Base-by-base conservation (phyloP, 345 rosid species). In the Pugionium dolabratum region DNA sequence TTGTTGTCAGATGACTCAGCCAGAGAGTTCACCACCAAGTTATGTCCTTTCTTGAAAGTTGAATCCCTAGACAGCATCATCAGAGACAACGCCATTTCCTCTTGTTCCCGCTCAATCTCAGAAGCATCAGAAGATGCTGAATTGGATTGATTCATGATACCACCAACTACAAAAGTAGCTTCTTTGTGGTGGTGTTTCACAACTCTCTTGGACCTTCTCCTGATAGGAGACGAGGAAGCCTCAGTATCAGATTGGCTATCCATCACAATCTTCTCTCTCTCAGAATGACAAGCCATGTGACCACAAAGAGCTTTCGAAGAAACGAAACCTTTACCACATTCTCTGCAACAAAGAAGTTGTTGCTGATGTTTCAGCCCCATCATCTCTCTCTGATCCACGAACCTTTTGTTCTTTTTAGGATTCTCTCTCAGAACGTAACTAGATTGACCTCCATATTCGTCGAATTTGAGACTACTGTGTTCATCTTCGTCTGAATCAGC, bases 211-310 rank as follows among this genome's bases (percentile, higher is more conserved):
- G 96, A 85, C 79, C 91, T 88, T 82, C 81, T 84, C 35, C 81
- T 58, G 54, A 80, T 77, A 46, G 77, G 82, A 11, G 91, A 83
- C 40, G 83, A 77, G 5, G 94, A 85, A 46, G 82, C 83, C 47
- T 85, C 97, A 61, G 89, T 82, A 53, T 86, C 93, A 42, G 88
- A 89, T 58, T 81, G 85, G 72, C 83, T 82, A 57, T 88, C 94
- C 79, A 69, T 59, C 7, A 82, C 59, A 35, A 44, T 42, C 77
- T 75, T 81, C 8, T 81, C 90, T 70, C 81, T 84, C 60, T 82
- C 86, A 6, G 96, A 85, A 66, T 91, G 97, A 75, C 76, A 81
- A 74, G 97, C 97, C 96, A 91, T 88, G 75, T 91, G 97, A 65
- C 97, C 97, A 63, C 94, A 91, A 29, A 91, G 85, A 64, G 97